Evolutionary conservation across 306 rosid species (phyloP).

Genomic region (Quillaja saponaria): DNA sequence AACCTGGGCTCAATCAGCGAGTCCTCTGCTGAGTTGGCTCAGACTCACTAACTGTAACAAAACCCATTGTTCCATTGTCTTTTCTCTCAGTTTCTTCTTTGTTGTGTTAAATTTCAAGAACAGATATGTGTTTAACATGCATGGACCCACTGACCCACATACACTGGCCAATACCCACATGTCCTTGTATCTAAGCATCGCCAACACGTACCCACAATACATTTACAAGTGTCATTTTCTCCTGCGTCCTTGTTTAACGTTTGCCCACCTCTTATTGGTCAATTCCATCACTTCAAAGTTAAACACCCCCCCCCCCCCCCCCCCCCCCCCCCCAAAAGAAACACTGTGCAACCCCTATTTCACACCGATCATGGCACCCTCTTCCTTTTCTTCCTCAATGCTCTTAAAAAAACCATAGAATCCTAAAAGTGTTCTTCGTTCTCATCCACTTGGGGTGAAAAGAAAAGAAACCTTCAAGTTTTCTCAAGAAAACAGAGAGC

Average conservation of each 20-base stretch:
- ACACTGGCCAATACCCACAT: conserved; percentile 36
- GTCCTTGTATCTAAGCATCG: conserved; percentile 33
- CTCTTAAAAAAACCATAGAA: not conserved
- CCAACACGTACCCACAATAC: conserved; percentile 79
- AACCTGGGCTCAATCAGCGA: too few species aligned
- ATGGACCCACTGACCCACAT: conserved; percentile 65
- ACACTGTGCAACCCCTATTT: not conserved
- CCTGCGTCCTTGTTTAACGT: conserved; percentile 39
- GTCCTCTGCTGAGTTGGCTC: too few species aligned
- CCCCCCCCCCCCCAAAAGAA: not conserved
- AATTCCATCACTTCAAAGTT: conserved; percentile 4
- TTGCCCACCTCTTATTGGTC: conserved; percentile 61
- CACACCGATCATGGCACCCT: not conserved
- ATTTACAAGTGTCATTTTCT: conserved; percentile 63
- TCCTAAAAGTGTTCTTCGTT: not conserved
- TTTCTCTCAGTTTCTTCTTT: too few species aligned
- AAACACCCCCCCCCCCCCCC: not conserved
- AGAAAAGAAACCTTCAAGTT: not conserved
- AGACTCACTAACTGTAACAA: too few species aligned
- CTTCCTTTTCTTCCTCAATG: not conserved
- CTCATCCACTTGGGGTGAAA: not conserved
- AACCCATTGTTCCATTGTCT: too few species aligned
- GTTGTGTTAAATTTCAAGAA: too few species aligned
- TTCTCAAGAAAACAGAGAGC: too few species aligned
- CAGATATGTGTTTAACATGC: conserved; percentile 59